Evolutionary conservation across 2,329 filamentous ascomycete species (phyloP), one percentile per base, ranked within the genome.

Genomic region (Xylaria hypoxylon): DNA sequence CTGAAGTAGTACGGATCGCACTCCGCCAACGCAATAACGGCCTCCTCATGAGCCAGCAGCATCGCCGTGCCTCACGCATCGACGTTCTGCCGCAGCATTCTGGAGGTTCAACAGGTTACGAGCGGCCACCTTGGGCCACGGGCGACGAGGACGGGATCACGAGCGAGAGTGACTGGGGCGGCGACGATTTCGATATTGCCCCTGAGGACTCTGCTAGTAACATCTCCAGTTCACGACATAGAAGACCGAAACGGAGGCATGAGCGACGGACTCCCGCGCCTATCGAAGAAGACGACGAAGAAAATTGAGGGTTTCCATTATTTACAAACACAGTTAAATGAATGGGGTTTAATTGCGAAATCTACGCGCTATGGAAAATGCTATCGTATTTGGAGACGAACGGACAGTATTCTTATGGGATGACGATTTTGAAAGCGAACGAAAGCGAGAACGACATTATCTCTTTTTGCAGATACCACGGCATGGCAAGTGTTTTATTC

Each of bases 201-300:
- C 92, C 92, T 0, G 92, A 95, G 74, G 92, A 95, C 77, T 91
- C 87, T 61, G 92, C 92, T 26, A 94, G 91, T 79, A 94, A 94
- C 76, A 92, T 95, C 66, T 90, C 88, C 75, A 92, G 89, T 75
- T 90, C 89, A 59, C 79, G 90, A 72, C 84, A 90, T 74, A 84
- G 89, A 71, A 83, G 89, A 74, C 90, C 87, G 47, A 92, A 90
- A 83, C 82, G 89, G 74, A 85, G 88, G 72, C 87, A 86, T 69
- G 89, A 92, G 79, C 83, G 91, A 70, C 84, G 89, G 65, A 93
- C 90, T 22, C 91, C 91, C 1, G 91, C 90, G 15, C 86, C 88
- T 5, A 91, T 93, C 62, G 89, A 91, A 73, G 90, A 93, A 76
- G 86, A 87, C 67, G 85, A 87, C 45, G 88, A 90, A 73, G 84